Base-by-base conservation (phyloP, 192 early-diverging fungal genomes). In the Coemansia biformis region DNA sequence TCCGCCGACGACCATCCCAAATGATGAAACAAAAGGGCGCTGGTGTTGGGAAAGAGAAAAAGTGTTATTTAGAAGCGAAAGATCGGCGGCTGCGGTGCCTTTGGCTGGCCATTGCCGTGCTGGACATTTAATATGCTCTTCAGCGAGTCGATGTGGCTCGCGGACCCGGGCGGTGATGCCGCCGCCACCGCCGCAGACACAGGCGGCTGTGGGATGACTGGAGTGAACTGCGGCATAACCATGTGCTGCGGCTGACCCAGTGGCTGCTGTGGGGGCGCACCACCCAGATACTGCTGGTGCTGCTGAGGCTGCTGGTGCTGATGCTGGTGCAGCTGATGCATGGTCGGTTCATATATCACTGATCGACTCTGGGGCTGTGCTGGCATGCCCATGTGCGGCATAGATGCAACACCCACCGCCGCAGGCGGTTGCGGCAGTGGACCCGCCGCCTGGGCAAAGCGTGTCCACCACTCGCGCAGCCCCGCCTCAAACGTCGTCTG, bases 391-490 rank as follows among this genome's bases (percentile, higher is more conserved):
- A 70, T 58, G 21, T 70, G 66, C 51, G 59, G 51, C 33, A 58
- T 21, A 19, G 60, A 60, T 14, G 24, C 24, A 2, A 6, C 24
- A 26, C 3, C 24, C 39, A 43, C 49, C 9, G 56, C 50, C 26
- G 21, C 35, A 29, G 55, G 56, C 19, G 58, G 66, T 3, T 46
- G 66, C 17, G 66, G 66, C 5, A 46, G 66, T 17, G 59, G 56
- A 7, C 58, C 60, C 60, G 63, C 63, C 38, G 62, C 51, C 38
- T 71, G 67, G 6, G 56, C 67, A 63, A 63, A 63, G 16, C 67
- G 67, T 35, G 50, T 39, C 67, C 67, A 71, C 67, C 67, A 71
- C 55, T 71, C 67, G 30, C 57, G 67, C 55, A 71, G 35, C 9
- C 67, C 67, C 26, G 56, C 48, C 43, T 73, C 62, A 38, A 75